A percentile compares a stretch with the other conserved stretches of the same genome.
phyloP scores from a whole-genome alignment of 139 green algal species.

The Diplosphaera chodatii region DNA sequence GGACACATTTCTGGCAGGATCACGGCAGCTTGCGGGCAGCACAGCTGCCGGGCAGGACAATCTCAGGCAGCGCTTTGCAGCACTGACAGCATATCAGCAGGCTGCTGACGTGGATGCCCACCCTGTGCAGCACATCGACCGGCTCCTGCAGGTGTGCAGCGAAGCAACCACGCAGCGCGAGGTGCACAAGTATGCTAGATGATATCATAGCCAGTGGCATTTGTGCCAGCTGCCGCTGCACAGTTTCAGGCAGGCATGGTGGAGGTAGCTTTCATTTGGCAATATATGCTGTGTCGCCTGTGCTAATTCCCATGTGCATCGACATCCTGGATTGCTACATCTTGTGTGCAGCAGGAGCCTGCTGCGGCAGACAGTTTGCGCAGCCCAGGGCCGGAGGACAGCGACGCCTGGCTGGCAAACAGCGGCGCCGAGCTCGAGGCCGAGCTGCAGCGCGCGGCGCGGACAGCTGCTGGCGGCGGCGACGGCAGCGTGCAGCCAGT shows the following conservation, averaged over 20 bases:
- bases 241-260: too few species aligned
- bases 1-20: constrained; percentile 20
- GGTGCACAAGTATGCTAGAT: too few species aligned
- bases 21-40: constrained; percentile 11
- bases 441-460: constrained; percentile 29
- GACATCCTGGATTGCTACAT: background rate
- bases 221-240: too few species aligned
- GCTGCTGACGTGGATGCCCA: constrained; percentile 1
- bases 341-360: constrained; percentile 1
- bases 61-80: constrained; percentile 14
- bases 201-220: too few species aligned
- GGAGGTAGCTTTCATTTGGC: too few species aligned
- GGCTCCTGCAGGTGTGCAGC: constrained; percentile 4
- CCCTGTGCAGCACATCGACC: background rate
- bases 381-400: constrained; percentile 20
- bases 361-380: background rate
- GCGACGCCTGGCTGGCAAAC: constrained; percentile 39
- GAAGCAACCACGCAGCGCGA: too few species aligned
- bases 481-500: background rate
- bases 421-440: constrained; percentile 32
- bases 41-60: too few species aligned
- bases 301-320: too few species aligned
- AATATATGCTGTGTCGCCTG: too few species aligned
- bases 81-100: constrained; percentile 3
- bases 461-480: constrained; percentile 8